Evolutionary conservation across 257 asterid species (phyloP), one percentile per base, ranked within the genome.

Genomic region (Ligustrum vulgare): DNA sequence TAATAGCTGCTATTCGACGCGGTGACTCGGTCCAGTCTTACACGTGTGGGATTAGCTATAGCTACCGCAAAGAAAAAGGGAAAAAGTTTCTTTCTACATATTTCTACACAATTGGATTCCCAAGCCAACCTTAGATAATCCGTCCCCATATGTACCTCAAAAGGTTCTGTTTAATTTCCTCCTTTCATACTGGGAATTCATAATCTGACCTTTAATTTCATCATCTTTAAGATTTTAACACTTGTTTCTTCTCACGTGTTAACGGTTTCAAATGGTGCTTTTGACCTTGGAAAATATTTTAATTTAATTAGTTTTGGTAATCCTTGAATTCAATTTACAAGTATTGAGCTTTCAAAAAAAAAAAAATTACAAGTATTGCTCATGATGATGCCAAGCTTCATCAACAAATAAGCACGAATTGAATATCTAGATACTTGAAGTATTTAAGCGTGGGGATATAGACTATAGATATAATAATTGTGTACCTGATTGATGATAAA

Each of bases 71-170:
- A 22, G 9, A 9, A 20, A 2, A 1, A n/a, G 25, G 35, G 2
- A 49, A 60, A 75, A 11, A 3, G 43, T 45, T 72, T 8, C 1
- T 4, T 32, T 78, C 18, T 32, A n/a, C 54, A 64, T 12, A 22
- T 51, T 34, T 36, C 33, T 82, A 70, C 80, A 76, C 58, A 73
- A 69, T 8, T 73, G 84, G 84, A 82, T 76, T 70, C 18, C 2
- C 11, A 6, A 41, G 72, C 45, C 72, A 73, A 35, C 7, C 13
- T 37, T 39, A 39, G 45, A 73, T 83, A 43, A 47, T 65, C 31
- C 41, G 84, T 71, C 86, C 84, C 86, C 82, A 77, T 34, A 71
- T 80, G 66, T 34, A 63, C 78, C 84, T 77, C 67, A 73, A 73
- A 47, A 31, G 84, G 35, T 18, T 71, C 5, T 15, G 28, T 5